Evolutionary conservation across 2,329 filamentous ascomycete genomes (phyloP), one percentile per base, ranked within the genome.

Genomic region (Fusarium sarcochroum): DNA sequence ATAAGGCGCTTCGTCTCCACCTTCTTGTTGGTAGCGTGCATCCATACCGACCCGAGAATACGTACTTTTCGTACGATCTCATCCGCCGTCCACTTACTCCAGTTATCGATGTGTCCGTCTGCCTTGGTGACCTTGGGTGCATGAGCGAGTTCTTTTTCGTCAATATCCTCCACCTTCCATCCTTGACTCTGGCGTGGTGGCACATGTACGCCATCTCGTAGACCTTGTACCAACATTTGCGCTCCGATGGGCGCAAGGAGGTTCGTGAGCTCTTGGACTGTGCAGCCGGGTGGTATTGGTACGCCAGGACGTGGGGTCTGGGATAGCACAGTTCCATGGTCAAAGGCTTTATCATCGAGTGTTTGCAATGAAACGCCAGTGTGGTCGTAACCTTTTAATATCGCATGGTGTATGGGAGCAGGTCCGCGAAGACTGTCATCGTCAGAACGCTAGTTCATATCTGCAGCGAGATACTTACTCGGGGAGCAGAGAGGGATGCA

Each of bases 401-500:
- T 84, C n/a, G 93, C 89, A 78, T 94, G 92, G 66, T 97, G 91
- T 15, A 99, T 84, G 1, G 96, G 96, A 3, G 96, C 93, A 13
- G 96, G 88, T 3, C 96, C 96, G 59, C 91, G 90, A 61, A 97
- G 89, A 76, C 91, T 93, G 58, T 35, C 6, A n/a, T 41, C 40
- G 45, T 75, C 45, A 74, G 59, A 25, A 21, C 20, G 15, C 20
- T 41, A 20, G 6, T 42, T 15, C 44, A 15, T 15, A 8, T 21
- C 23, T 18, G 17, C n/a, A n/a, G 15, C 13, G 18, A 15, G 13
- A 21, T 27, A 76, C 83, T 70, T 83, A 93, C 90, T 96, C 91
- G 6, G 94, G 95, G 15, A 99, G 86, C 27, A 98, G 81, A 1
- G 95, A 98, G 2, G 96, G 96, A 75, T 99, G 96, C 3, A 99